Base-by-base conservation (phyloP, 495 filamentous ascomycete species). In the Hypomontagnella submonticulosa region DNA sequence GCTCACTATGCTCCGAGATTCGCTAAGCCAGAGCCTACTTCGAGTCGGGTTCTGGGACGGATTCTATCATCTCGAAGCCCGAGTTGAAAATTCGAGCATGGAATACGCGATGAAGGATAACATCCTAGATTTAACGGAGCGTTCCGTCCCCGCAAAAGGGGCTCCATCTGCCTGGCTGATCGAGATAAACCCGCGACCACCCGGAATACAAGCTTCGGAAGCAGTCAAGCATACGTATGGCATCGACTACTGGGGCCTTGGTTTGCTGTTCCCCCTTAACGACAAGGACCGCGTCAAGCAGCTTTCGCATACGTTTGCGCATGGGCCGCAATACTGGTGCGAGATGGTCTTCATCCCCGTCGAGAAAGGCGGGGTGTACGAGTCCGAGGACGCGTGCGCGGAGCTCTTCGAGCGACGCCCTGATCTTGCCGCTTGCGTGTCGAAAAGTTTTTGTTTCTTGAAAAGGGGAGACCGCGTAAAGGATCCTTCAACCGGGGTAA, bases 21-120 rank as follows among this genome's bases (percentile, higher is more conserved):
- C 27, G 23, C 46, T 18, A 18, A 10, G 8, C 1, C 4, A 18
- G 27, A 49, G 23, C 23, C 13, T 49, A 33, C 23, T 49, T 12
- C 12, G 27, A 4, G 23, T 49, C 0, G 27, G 46, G 10, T 49
- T 49, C 8, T n/a, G 12, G 19, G 27, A 49, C 27, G 46, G 46
- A 1, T 16, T 30, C 46, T 49, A 33, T 33, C 46, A 49, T 13
- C 46, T 49, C 10, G 46, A 33, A 16, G 46, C 23, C 12, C 23
- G 46, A 33, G 46, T 49, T 33, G 27, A 49, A 33, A 33, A 49
- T 33, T 33, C 23, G 4, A 33, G 27, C 7, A 49, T 49, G 46
- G 27, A 49, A 4, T 49, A 49, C n/a, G 11, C 27, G n/a, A 49
- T 27, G 15, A 27, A 6, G 23, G 23, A 49, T 9, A 13, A 27